A percentile compares a stretch with the other conserved stretches of the same genome.
These are phyloP conservation scores for Eragrostis curvula DNA, from an alignment of 176 grass and related monocot species.

Conservation along the genomic window DNA sequence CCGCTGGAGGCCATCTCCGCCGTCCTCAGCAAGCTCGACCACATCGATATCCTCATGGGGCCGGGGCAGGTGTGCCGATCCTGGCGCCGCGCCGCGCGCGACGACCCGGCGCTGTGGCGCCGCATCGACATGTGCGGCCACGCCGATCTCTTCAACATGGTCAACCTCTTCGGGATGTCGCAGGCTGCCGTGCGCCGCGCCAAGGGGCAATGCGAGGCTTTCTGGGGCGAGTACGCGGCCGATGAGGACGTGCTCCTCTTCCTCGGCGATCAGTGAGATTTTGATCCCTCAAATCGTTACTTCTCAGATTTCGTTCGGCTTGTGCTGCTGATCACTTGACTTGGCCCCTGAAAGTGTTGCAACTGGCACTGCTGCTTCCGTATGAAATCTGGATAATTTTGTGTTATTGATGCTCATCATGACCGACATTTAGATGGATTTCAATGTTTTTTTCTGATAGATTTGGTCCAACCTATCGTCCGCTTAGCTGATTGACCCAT, in stretches of 20 bases:
- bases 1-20: neutral
- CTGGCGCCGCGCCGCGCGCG: slow-evolving; percentile 24
- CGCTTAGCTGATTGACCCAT: too few species aligned
- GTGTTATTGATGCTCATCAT: too few species aligned
- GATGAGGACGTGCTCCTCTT: slow-evolving; percentile 29
- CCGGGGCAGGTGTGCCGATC: slow-evolving; percentile 16
- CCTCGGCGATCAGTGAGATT: slow-evolving; percentile 36
- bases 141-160: neutral
- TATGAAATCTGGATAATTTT: too few species aligned
- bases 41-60: neutral
- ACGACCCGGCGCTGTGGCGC: slow-evolving; percentile 26
- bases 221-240: slow-evolving; percentile 34
- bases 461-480: too few species aligned
- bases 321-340: neutral
- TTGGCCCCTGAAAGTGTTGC: too few species aligned
- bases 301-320: too few species aligned
- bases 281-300: neutral
- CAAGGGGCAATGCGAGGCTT: slow-evolving; percentile 40
- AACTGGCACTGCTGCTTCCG: too few species aligned
- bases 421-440: too few species aligned
- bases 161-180: slow-evolving; percentile 15
- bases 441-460: too few species aligned
- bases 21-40: neutral
- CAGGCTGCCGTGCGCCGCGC: slow-evolving; percentile 38
- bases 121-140: slow-evolving; percentile 32